Percentiles rank a stretch among this genome's conserved stretches.
These are phyloP conservation scores for Cucumis variabilis DNA, from an alignment of 331 rosid genomes.

Conservation along the genomic window DNA sequence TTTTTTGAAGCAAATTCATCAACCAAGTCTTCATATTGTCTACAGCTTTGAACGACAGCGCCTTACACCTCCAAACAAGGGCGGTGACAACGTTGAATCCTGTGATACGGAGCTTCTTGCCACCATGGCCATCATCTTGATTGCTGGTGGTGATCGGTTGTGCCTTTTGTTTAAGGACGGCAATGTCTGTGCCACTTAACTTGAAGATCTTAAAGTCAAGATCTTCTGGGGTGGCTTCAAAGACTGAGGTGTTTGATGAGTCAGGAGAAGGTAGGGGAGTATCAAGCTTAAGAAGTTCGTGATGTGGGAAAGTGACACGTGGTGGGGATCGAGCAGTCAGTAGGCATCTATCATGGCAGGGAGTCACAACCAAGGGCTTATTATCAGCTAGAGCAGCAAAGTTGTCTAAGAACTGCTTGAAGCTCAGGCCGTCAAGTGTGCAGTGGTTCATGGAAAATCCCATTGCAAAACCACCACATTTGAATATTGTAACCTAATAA, in stretches of 20 bases:
- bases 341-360: conserved; percentile 61
- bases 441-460: conserved; percentile 65
- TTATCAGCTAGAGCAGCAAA: conserved; percentile 67
- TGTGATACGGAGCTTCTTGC: conserved; percentile 15
- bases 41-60: conserved; percentile 40
- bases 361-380: conserved; percentile 50
- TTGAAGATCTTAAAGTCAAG: conserved; percentile 56
- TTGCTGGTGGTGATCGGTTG: neutral
- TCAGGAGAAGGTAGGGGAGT: conserved; percentile 28
- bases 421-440: conserved; percentile 67
- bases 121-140: neutral
- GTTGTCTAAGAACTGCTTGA: conserved; percentile 65
- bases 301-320: conserved; percentile 66
- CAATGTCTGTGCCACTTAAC: conserved; percentile 44
- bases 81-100: conserved; percentile 69
- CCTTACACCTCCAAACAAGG: conserved; percentile 76
- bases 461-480: conserved; percentile 74
- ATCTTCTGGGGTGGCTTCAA: conserved; percentile 56
- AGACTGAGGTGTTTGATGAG: conserved; percentile 42
- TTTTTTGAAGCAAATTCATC: no score
- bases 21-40: no score
- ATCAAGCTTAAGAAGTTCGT: conserved; percentile 53
- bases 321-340: conserved; percentile 85
- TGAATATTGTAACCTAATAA: conserved; percentile 63
- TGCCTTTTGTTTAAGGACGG: conserved; percentile 59